Conservation (phyloP, 495 filamentous ascomycete species). For the Aspergillus bridgeri region DNA sequence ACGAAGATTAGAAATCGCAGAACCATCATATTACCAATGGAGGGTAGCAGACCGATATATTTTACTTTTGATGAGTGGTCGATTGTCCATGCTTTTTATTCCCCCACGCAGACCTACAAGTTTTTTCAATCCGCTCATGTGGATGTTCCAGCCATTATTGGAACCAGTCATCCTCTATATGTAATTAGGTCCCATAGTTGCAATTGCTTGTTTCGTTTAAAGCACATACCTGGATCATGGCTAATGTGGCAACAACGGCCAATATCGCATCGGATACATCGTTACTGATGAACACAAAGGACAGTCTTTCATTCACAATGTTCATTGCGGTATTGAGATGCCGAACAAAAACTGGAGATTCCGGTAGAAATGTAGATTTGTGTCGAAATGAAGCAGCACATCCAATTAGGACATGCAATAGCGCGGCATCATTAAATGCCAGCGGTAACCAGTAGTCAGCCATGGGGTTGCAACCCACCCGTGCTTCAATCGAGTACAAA, state of each 20-base stretch:
- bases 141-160: neutral
- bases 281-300: neutral
- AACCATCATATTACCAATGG: neutral
- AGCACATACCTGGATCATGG: slow-evolving; percentile 1
- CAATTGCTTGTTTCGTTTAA: too few relatives aligned
- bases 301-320: neutral
- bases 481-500: slow-evolving; percentile 2
- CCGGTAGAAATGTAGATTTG: neutral
- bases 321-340: neutral
- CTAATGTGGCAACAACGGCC: slow-evolving; percentile 2
- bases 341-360: neutral
- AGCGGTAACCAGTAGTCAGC: slow-evolving; percentile 1
- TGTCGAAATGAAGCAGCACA: neutral
- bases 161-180: neutral
- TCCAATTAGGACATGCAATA: neutral
- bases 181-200: neutral
- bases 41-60: neutral
- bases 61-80: neutral
- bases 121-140: neutral
- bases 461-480: slow-evolving; percentile 2
- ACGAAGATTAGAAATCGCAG: neutral
- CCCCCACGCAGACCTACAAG: slow-evolving; percentile 2
- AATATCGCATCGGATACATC: slow-evolving; percentile 1
- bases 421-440: neutral
- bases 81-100: neutral